A percentile compares a stretch with the other conserved stretches of the same genome.
Evolutionary conservation across 768 basidiomycete species (phyloP).

Genomic region (Amanita molliuscula): DNA sequence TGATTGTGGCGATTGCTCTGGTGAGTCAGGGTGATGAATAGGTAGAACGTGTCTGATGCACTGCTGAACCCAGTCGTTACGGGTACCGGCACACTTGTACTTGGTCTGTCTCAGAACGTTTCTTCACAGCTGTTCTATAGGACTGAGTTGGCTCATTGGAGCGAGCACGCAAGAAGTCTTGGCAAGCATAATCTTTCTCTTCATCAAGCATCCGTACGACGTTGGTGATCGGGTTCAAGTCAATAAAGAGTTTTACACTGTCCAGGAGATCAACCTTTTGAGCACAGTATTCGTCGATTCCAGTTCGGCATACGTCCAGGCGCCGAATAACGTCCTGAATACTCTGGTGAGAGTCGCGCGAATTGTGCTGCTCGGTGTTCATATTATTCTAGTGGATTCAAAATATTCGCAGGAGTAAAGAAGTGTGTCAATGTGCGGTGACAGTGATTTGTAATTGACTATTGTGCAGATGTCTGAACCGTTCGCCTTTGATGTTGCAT

Average conservation of each 20-base stretch:
- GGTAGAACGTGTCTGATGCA: background rate
- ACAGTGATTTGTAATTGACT: background rate
- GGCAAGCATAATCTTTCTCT: slow-evolving; percentile 83
- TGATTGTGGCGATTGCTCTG: slow-evolving; percentile 81
- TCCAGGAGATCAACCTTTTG: slow-evolving; percentile 81
- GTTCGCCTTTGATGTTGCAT: slow-evolving; percentile 74
- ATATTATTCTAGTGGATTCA: slow-evolving; percentile 43
- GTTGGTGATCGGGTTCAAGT: slow-evolving; percentile 66
- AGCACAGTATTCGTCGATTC: slow-evolving; percentile 64
- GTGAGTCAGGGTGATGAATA: slow-evolving; percentile 28
- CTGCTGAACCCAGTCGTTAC: slow-evolving; percentile 45
- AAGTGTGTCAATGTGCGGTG: slow-evolving; percentile 22
- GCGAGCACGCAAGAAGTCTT: slow-evolving; percentile 71
- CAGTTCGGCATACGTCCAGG: slow-evolving; percentile 54
- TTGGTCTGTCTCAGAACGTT: slow-evolving; percentile 23
- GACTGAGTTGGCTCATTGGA: slow-evolving; percentile 83
- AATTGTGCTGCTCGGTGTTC: background rate
- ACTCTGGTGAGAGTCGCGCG: slow-evolving; percentile 28
- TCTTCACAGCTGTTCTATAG: slow-evolving; percentile 18
- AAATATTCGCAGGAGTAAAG: slow-evolving; percentile 64
- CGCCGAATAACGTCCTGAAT: slow-evolving; percentile 56
- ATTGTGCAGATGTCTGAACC: slow-evolving; percentile 57
- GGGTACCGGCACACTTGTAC: slow-evolving; percentile 54
- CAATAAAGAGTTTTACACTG: slow-evolving; percentile 50
- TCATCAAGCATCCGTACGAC: slow-evolving; percentile 79